Conservation (phyloP, 108 stramenopile species). For the Aureococcus anophagefferens region DNA sequence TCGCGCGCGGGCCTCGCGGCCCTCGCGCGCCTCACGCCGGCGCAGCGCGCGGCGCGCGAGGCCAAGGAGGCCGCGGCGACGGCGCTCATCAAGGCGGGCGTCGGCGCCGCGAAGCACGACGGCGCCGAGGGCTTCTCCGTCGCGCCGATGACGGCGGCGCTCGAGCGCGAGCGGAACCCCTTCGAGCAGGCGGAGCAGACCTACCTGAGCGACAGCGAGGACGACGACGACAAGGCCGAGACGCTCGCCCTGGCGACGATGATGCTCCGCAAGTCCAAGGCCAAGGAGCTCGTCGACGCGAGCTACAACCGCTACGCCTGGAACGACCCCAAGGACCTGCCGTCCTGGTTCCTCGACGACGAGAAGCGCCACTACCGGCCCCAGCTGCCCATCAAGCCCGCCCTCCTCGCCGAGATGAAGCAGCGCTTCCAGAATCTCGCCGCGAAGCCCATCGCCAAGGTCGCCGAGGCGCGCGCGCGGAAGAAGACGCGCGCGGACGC, state of each 20-base stretch:
- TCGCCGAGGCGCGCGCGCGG: conserved; percentile 93
- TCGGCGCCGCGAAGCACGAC: conserved; percentile 5
- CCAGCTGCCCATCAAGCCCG: conserved; percentile 85
- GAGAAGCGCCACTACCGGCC: conserved; percentile 90
- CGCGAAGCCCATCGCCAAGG: conserved; percentile 90
- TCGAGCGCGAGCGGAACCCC: conserved; percentile 1
- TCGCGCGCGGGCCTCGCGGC: conserved; percentile 31
- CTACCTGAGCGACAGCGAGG: conserved; percentile 71
- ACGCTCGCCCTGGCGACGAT: conserved; percentile 90
- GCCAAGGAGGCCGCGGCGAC: not conserved
- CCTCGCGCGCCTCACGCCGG: too few relatives aligned
- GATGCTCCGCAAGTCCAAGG: conserved; percentile 86
- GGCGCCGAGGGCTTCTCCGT: conserved; percentile 10
- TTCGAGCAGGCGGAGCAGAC: conserved; percentile 54
- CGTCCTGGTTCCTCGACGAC: conserved; percentile 97
- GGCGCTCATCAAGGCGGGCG: conserved; percentile 5
- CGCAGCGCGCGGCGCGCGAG: too few relatives aligned
- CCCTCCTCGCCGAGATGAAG: conserved; percentile 89
- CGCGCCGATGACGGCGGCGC: conserved; percentile 2
- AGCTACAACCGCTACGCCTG: conserved; percentile 97
- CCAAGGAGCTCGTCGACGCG: conserved; percentile 87
- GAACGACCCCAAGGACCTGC: conserved; percentile 90
- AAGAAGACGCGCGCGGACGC: conserved; percentile 72
- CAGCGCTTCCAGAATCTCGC: conserved; percentile 69
- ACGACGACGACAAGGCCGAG: conserved; percentile 85